Percentiles rank a stretch among this genome's conserved stretches.
Conservation (phyloP, 75 land plant species). For the Selaginella moellendorffii region DNA sequence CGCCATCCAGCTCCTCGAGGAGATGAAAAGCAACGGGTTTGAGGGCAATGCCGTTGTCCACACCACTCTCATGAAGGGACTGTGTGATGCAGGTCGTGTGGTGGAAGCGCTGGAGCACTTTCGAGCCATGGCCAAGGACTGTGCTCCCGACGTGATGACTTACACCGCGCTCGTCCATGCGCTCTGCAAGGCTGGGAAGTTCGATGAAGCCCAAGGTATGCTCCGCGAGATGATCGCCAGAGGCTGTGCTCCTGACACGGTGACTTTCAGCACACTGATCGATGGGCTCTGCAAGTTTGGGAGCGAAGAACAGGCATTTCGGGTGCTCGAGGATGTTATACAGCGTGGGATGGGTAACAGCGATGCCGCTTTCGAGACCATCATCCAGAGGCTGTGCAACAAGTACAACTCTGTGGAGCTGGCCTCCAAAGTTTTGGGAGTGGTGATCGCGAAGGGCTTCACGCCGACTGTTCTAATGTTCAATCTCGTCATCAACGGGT, state of each 20-base stretch:
- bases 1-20: not conserved
- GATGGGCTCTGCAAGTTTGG: conserved; percentile 1
- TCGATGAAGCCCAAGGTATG: not conserved
- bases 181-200: conserved; percentile 2
- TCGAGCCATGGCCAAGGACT: not conserved
- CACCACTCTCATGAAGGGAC: not conserved
- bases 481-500: not conserved
- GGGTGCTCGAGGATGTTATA: not conserved
- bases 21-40: not conserved
- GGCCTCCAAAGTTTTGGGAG: not conserved
- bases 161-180: not conserved
- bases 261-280: not conserved
- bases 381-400: not conserved
- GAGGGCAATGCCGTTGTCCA: not conserved
- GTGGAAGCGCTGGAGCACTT: not conserved
- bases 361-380: not conserved
- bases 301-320: not conserved
- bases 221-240: not conserved
- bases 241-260: conserved; percentile 2
- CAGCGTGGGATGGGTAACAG: not conserved
- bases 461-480: not conserved
- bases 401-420: not conserved
- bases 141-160: not conserved
- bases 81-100: not conserved
- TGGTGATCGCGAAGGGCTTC: not conserved